phyloP scores from a whole-genome alignment of 345 rosid species.

The Lumnitzera littorea region DNA sequence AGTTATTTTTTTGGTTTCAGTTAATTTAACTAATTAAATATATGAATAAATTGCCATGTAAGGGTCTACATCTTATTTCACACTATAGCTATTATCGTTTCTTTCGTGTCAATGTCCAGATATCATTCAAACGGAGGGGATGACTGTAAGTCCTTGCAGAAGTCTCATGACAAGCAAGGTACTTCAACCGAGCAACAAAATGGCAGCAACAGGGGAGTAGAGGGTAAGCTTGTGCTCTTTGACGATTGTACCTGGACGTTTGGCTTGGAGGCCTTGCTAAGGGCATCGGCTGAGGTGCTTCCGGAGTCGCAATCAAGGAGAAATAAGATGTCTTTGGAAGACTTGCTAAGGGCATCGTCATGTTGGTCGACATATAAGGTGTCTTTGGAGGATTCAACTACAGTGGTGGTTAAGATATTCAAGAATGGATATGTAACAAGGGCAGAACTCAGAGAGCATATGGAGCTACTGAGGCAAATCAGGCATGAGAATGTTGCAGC shows the following conservation, averaged over 20 bases:
- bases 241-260: constrained; percentile 63
- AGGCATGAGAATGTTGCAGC: constrained; percentile 30
- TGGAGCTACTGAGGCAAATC: constrained; percentile 51
- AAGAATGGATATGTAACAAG: constrained; percentile 56
- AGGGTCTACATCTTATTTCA: too few species aligned
- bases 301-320: background rate
- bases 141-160: too few species aligned
- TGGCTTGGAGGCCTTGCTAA: constrained; percentile 65
- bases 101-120: too few species aligned
- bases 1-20: too few species aligned
- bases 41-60: too few species aligned
- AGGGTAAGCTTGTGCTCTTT: constrained; percentile 51
- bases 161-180: too few species aligned
- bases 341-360: constrained; percentile 72
- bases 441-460: constrained; percentile 71
- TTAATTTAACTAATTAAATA: too few species aligned
- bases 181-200: too few species aligned
- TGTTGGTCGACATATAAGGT: constrained; percentile 74
- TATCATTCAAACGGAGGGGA: too few species aligned
- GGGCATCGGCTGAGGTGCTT: constrained; percentile 81
- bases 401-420: constrained; percentile 75
- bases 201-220: too few species aligned
- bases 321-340: constrained; percentile 47
- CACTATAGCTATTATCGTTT: too few species aligned
- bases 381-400: constrained; percentile 62